These are phyloP conservation scores for Amylocarpus encephaloides DNA, from an alignment of 2,329 filamentous ascomycete species.

Conservation along the genomic window DNA sequence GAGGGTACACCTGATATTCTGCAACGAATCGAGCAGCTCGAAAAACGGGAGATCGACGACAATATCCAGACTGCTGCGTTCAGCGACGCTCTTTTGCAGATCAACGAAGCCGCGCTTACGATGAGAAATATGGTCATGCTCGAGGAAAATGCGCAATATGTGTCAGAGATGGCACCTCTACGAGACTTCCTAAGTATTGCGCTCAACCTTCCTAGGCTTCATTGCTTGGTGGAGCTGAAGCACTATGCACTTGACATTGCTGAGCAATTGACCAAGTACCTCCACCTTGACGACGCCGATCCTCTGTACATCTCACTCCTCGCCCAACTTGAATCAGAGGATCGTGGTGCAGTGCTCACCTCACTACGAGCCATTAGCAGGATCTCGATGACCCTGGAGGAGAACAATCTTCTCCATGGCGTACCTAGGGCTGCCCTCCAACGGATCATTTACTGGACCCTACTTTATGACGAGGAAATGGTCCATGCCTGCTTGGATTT, in stretches of 20 bases:
- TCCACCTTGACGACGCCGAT: constrained; percentile 64
- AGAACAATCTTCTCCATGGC: constrained; percentile 67
- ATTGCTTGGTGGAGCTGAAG: constrained; percentile 74
- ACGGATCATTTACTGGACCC: constrained; percentile 64
- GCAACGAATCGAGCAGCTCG: constrained; percentile 61
- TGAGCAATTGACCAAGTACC: constrained; percentile 80
- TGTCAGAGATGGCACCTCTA: constrained; percentile 67
- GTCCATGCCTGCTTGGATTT: constrained; percentile 87
- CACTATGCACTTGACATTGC: constrained; percentile 88
- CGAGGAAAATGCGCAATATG: constrained; percentile 77
- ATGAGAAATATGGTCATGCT: constrained; percentile 95
- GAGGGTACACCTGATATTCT: constrained; percentile 66
- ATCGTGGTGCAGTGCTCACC: constrained; percentile 76
- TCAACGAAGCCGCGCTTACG: constrained; percentile 82
- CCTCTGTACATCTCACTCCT: constrained; percentile 74
- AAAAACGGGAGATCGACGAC: constrained; percentile 56
- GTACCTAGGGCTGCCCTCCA: constrained; percentile 62
- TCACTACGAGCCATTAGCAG: constrained; percentile 75
- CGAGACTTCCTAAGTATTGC: constrained; percentile 80
- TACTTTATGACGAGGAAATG: constrained; percentile 85
- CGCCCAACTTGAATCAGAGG: constrained; percentile 56
- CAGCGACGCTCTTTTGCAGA: constrained; percentile 62
- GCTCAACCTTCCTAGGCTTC: constrained; percentile 66
- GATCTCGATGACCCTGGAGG: constrained; percentile 80
- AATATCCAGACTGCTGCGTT: constrained; percentile 65